phyloP scores from a whole-genome alignment of 1,284 basidiomycete species.

The Pyrrhoderma noxium region DNA sequence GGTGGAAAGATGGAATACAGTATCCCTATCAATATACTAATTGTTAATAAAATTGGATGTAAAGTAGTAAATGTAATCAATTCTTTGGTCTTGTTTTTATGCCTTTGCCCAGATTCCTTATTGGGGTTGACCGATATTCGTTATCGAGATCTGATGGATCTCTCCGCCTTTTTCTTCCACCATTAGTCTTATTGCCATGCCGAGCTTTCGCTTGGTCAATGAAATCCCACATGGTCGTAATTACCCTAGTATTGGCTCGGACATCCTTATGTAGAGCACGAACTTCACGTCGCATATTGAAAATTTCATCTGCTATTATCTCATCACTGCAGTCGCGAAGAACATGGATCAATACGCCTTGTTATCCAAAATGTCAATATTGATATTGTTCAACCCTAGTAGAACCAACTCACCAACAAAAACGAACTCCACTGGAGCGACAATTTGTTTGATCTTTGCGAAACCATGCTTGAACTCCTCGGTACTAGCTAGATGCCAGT shows the following conservation, averaged over 20 bases:
- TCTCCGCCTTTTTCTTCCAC: conserved; percentile 24
- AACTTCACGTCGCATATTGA: conserved; percentile 44
- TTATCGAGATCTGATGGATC: conserved; percentile 30
- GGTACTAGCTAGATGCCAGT: conserved; percentile 45
- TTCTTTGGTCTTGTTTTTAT: conserved; percentile 33
- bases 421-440: conserved; percentile 69
- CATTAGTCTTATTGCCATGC: neutral
- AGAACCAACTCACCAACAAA: conserved; percentile 40
- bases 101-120: conserved; percentile 29
- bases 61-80: conserved; percentile 17
- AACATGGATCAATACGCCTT: conserved; percentile 31
- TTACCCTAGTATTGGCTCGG: conserved; percentile 47
- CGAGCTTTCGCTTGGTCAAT: conserved; percentile 26
- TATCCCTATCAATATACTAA: neutral
- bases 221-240: conserved; percentile 48
- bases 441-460: conserved; percentile 37
- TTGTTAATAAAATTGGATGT: neutral
- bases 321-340: conserved; percentile 34
- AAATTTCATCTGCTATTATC: conserved; percentile 44
- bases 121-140: conserved; percentile 40
- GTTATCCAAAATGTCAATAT: conserved; percentile 22
- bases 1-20: neutral
- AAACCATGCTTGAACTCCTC: conserved; percentile 38
- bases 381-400: neutral
- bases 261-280: conserved; percentile 48